Base-by-base conservation (phyloP, 2,329 filamentous ascomycete species). In the Aspergillus cejpii region DNA sequence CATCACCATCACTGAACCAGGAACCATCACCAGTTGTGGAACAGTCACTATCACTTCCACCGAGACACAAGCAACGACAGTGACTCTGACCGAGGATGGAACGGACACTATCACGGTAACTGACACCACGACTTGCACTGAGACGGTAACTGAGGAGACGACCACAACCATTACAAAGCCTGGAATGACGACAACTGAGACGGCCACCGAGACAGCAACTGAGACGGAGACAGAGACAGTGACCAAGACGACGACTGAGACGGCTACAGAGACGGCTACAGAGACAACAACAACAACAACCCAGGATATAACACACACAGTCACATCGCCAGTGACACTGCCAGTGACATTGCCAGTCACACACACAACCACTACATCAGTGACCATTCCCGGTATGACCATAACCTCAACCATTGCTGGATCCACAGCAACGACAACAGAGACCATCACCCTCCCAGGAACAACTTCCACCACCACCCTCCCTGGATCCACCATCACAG, bases 101-200 rank as follows among this genome's bases (percentile, higher is more conserved):
- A n/a, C n/a, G n/a, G n/a, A n/a, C n/a, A n/a, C n/a, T n/a, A 3
- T 33, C 3, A 17, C 29, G 2, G 4, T 3, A 7, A 33, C 15
- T 17, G 17, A 4, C 31, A 19, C 31, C 3, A 14, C 17, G 1
- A 34, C 31, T 1, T 8, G 3, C 6, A 28, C 26, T 28, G 26
- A 7, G 2, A 63, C 60, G 1, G 12, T 49, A 5, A 52, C 56
- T 37, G 31, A 21, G 10, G 31, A 27, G 8, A 28, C 11, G 5
- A 24, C 15, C 12, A 31, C 28, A 6, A 50, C 50, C n/a, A 34
- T 48, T 6, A 54, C 58, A 3, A 52, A 55, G 15, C 68, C 64
- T 0, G 57, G 31, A 6, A 26, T 33, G 21, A 45, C 42, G 8
- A 19, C 23, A 6, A 40, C 42, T 12, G n/a, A 23, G 15, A 28